Conservation (phyloP, 345 rosid genomes). For the Salix koriyanagi region DNA sequence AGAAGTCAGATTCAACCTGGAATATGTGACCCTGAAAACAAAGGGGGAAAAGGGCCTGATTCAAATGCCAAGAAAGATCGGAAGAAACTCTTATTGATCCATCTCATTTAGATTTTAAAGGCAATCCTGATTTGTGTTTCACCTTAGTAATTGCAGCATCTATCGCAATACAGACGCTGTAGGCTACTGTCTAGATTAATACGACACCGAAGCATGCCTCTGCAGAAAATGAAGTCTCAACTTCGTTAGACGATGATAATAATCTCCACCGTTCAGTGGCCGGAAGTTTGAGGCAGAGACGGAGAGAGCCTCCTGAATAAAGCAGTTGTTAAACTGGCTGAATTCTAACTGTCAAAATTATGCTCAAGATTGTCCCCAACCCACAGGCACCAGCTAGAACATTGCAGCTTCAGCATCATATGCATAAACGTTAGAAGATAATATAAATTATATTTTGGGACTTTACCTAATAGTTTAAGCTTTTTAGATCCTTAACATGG, state of each 20-base stretch:
- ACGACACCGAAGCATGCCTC: background rate
- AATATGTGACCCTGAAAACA: background rate
- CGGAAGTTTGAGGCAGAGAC: slow-evolving; percentile 40
- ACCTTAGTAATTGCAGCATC: slow-evolving; percentile 1
- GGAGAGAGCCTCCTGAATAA: slow-evolving; percentile 74
- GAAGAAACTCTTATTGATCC: background rate
- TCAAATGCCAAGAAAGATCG: too few species aligned
- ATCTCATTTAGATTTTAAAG: background rate
- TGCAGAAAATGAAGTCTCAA: background rate
- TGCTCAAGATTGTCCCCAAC: slow-evolving; percentile 57
- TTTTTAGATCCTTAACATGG: too few species aligned
- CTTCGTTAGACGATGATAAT: background rate
- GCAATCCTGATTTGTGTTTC: background rate
- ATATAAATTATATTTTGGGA: too few species aligned
- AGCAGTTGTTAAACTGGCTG: slow-evolving; percentile 91
- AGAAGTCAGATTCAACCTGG: background rate
- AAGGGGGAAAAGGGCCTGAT: background rate
- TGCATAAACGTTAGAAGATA: too few species aligned
- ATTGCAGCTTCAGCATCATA: too few species aligned
- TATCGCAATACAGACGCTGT: background rate
- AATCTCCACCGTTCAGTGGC: slow-evolving; percentile 24
- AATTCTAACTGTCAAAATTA: slow-evolving; percentile 62
- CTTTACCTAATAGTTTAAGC: fast-evolving
- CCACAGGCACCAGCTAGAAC: slow-evolving; percentile 71
- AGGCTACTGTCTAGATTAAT: background rate